These are phyloP conservation scores for Cyberlindnera lachancei DNA, from an alignment of 805 yeast species.

Conservation along the genomic window DNA sequence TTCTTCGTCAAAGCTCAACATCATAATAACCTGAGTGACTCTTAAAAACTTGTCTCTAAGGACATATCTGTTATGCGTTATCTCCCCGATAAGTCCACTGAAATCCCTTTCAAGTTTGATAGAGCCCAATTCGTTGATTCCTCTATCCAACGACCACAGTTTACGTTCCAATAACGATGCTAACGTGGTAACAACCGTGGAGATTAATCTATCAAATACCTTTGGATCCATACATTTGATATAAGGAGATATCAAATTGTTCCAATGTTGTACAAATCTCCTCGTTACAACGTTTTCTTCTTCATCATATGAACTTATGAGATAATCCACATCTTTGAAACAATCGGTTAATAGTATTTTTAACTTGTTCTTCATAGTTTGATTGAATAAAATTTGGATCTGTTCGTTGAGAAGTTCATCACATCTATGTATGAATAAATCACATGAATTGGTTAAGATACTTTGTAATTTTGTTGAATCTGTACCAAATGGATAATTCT, in stretches of 20 bases:
- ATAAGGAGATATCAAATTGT: conserved; percentile 55
- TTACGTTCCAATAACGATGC: conserved; percentile 57
- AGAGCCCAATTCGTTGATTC: conserved; percentile 77
- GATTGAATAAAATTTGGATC: conserved; percentile 38
- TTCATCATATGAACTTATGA: conserved; percentile 24
- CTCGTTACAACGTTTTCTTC: conserved; percentile 30
- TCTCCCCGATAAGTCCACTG: conserved; percentile 62
- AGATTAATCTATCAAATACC: conserved; percentile 42
- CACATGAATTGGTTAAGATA: conserved; percentile 21
- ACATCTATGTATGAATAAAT: conserved; percentile 20
- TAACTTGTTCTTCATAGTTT: conserved; percentile 37
- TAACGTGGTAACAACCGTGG: conserved; percentile 43
- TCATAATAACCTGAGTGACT: conserved; percentile 76
- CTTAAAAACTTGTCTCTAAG: conserved; percentile 72
- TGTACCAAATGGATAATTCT: conserved; percentile 31
- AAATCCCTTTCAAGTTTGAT: conserved; percentile 78
- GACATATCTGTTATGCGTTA: conserved; percentile 65
- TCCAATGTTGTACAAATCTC: conserved; percentile 61
- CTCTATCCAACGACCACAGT: conserved; percentile 56
- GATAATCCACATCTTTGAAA: conserved; percentile 22
- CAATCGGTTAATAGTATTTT: conserved; percentile 37
- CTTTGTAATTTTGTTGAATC: conserved; percentile 24
- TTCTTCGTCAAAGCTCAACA: conserved; percentile 75
- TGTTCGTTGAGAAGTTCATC: conserved; percentile 30
- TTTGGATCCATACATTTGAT: conserved; percentile 46